Evolutionary conservation across 495 filamentous ascomycete species (phyloP), one percentile per base, ranked within the genome.

Genomic region (Penicillium nucicola): DNA sequence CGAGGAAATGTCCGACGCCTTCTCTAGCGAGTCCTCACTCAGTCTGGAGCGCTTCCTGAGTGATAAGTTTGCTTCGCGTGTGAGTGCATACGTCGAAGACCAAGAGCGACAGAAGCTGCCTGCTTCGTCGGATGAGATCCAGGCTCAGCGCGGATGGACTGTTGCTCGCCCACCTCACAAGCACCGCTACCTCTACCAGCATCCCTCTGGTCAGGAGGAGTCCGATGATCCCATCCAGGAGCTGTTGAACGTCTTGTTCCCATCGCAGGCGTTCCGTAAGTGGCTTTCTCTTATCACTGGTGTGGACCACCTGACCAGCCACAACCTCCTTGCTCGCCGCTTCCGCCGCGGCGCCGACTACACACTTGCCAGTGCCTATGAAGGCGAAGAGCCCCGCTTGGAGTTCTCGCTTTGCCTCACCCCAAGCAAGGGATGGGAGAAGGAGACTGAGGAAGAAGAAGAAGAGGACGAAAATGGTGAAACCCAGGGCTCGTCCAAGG

Each of bases 161-260:
- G 85, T 93, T 12, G 88, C 93, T 17, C 77, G 83, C 12, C 93
- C 93, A 28, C 93, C 93, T 2, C 92, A 97, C 70, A 99, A 97
- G 69, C 91, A 96, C 58, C 89, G 91, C 4, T 99, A 86, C 70
- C 70, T 95, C 10, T 99, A 89, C 69, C 80, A 88, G 34, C 82
- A 90, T 45, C 56, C 71, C 11, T 64, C 72, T 1, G 60, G 36
- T 5, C 18, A 59, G 8, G 20, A 60, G 34, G 65, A 66, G 33
- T 42, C 65, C 51, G 60, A 71, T 7, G 69, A 76, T n/a, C 89
- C 91, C 0, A 72, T 93, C 39, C 80, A 84, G 46, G 87, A 89
- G 58, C 71, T 97, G 12, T 58, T 96, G 15, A 81, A 92, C 42
- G 78, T 85, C 11, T 75, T 97, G 17, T 74, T 97, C 34, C 90